Conservation (phyloP, 2,329 filamentous ascomycete species). For the Alternaria hordeiaustralica region DNA sequence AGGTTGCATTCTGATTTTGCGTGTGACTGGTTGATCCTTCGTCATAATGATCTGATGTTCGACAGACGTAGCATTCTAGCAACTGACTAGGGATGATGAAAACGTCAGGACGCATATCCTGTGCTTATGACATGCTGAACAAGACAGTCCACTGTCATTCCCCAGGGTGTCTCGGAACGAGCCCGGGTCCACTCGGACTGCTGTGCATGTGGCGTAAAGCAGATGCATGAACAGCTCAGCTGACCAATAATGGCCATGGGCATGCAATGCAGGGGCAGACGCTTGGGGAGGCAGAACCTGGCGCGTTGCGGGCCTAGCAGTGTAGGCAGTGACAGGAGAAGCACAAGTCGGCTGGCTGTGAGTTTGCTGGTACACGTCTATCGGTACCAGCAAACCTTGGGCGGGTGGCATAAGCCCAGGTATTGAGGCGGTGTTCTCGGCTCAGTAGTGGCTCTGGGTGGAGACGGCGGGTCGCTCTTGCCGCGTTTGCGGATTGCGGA, state of each 20-base stretch:
- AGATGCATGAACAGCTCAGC: neutral
- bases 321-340: neutral
- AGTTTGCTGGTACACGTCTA: neutral
- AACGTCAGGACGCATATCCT: neutral
- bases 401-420: neutral
- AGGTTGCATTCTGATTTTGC: neutral
- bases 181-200: neutral
- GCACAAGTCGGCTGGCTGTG: neutral
- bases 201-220: slow-evolving; percentile 4
- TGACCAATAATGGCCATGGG: neutral
- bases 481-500: slow-evolving; percentile 33
- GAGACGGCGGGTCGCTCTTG: slow-evolving; percentile 32
- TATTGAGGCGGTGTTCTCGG: slow-evolving; percentile 8
- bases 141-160: neutral
- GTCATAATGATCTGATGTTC: neutral
- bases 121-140: neutral
- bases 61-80: neutral
- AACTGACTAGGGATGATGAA: no score
- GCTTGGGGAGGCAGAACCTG: slow-evolving; percentile 3
- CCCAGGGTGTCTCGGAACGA: neutral
- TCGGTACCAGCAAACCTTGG: neutral
- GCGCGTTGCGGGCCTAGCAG: slow-evolving; percentile 2
- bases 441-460: slow-evolving; percentile 12
- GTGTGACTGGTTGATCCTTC: neutral
- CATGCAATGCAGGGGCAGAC: slow-evolving; percentile 12